Base-by-base conservation (phyloP, 495 filamentous ascomycete species). In the Aspergillus leporis region DNA sequence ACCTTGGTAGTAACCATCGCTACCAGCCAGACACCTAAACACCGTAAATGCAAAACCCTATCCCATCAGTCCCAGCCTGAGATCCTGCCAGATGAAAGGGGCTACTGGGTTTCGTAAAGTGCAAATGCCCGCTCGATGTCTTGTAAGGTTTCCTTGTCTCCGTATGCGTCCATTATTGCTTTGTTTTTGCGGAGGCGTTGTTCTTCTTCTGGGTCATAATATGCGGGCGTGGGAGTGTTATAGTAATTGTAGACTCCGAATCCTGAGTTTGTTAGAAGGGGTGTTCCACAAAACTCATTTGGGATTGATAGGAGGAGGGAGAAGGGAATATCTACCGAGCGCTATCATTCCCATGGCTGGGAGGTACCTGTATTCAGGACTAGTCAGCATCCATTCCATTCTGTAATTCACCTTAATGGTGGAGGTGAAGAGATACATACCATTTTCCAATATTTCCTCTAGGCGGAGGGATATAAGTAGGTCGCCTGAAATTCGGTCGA, bases 101-200 rank as follows among this genome's bases (percentile, higher is more conserved):
- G 18, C 48, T 23, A 65, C 43, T 58, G 53, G 5, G 54, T 41
- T 36, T 83, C 77, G 52, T 86, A 86, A 7, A 75, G 73, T n/a
- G 74, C 69, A 52, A 87, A 68, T n/a, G 85, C 85, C 8, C 80
- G 72, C 63, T 86, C 80, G 38, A 87, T 70, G 69, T 83, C 84
- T 19, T 80, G 73, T 16, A 86, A 50, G 61, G 77, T 83, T 6
- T 73, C 72, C 53, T 85, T 80, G 57, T 82, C 81, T n/a, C 84
- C 84, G 41, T 86, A 87, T 1, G 85, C 83, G 31, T 86, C 80
- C 73, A 78, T 74, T 23, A 78, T 60, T 28, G 73, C 62, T 21
- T 66, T 67, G 53, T 78, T 76, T 22, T 59, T 59, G 0, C 66
- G 68, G 0, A 76, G 56, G 0, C 74, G 73, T 32, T 74, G 63